These are phyloP conservation scores for Neurospora sp. DNA, from an alignment of 495 filamentous ascomycete species.

Conservation along the genomic window DNA sequence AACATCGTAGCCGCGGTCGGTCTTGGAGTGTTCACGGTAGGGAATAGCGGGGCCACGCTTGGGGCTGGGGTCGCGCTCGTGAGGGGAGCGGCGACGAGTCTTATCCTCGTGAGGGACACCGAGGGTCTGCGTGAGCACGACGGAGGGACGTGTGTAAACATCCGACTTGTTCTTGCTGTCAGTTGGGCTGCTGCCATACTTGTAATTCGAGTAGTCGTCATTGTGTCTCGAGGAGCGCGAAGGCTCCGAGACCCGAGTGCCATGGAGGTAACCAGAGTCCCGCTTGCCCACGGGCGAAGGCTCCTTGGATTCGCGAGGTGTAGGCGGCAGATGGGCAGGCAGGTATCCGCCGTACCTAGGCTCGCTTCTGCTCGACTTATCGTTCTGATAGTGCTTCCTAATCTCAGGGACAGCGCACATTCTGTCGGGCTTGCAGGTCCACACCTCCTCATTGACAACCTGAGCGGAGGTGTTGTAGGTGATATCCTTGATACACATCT, in stretches of 20 bases:
- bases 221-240: constrained; percentile 8
- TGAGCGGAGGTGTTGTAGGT: constrained; percentile 15
- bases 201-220: constrained; percentile 12
- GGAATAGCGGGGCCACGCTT: neutral
- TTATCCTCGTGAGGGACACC: neutral
- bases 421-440: constrained; percentile 18
- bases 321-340: constrained; percentile 20
- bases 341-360: constrained; percentile 17
- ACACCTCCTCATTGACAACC: constrained; percentile 15
- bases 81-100: constrained; percentile 6
- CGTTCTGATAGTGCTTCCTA: constrained; percentile 15
- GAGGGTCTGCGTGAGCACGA: neutral
- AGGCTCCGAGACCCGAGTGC: constrained; percentile 18
- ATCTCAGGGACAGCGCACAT: constrained; percentile 17
- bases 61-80: constrained; percentile 4
- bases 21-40: constrained; percentile 14
- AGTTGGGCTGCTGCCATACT: neutral
- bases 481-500: constrained; percentile 35
- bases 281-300: constrained; percentile 28
- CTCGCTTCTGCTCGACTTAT: constrained; percentile 9
- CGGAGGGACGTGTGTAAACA: neutral
- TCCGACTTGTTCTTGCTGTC: neutral
- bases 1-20: neutral
- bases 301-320: constrained; percentile 30
- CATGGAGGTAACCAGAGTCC: constrained; percentile 24